Evolutionary conservation across 2,329 filamentous ascomycete genomes (phyloP).

Genomic region (Colletotrichum lini): DNA sequence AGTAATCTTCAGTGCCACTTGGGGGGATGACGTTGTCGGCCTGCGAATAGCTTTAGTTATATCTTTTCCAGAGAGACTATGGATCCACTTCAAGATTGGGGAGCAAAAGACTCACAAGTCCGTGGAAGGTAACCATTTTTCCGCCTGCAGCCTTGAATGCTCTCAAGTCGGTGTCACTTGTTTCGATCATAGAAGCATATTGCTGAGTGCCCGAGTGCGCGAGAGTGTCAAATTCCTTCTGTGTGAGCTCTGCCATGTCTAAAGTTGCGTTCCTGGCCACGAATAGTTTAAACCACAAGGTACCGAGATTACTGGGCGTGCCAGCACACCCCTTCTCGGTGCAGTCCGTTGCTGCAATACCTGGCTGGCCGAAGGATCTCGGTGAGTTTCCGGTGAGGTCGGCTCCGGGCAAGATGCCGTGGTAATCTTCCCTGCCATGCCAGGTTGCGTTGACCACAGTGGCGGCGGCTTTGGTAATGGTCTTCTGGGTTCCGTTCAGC

Average conservation of each 20-base stretch:
- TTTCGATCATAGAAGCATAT: slow-evolving; percentile 14
- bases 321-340: slow-evolving; percentile 1
- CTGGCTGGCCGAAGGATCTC: background rate
- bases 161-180: slow-evolving; percentile 47
- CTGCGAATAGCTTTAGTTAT: slow-evolving; percentile 48
- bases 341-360: background rate
- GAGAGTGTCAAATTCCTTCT: slow-evolving; percentile 15
- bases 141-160: slow-evolving; percentile 56
- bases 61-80: background rate
- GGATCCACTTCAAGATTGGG: too few relatives aligned
- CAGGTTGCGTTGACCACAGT: background rate
- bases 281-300: slow-evolving; percentile 16
- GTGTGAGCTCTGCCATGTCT: slow-evolving; percentile 2
- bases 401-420: background rate
- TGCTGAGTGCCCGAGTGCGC: slow-evolving; percentile 7
- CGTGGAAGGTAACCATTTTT: slow-evolving; percentile 57
- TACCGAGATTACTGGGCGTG: background rate
- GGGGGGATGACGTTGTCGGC: slow-evolving; percentile 43
- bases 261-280: slow-evolving; percentile 8
- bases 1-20: slow-evolving; percentile 47
- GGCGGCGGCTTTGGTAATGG: slow-evolving; percentile 4
- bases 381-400: background rate
- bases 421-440: background rate
- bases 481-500: background rate
- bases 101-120: slow-evolving; percentile 42